Conservation (phyloP, 129 eudicot genomes). For the Saposhnikovia divaricata region DNA sequence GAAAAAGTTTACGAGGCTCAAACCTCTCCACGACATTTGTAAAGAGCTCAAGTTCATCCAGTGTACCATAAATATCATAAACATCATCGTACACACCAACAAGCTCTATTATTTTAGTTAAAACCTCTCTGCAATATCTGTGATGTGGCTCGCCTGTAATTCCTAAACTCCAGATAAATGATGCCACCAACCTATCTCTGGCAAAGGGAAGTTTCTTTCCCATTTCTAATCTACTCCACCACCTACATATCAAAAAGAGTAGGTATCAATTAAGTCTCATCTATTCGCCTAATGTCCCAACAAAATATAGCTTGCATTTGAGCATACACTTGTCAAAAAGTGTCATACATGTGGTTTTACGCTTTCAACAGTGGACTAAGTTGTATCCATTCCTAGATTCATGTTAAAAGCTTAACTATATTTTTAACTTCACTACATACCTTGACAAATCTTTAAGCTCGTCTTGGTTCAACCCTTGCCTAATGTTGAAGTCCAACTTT, state of each 20-base stretch:
- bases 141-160: neutral
- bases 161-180: neutral
- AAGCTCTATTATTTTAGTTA: neutral
- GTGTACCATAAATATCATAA: neutral
- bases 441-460: neutral
- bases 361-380: no score
- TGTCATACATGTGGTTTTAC: no score
- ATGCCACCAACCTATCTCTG: neutral
- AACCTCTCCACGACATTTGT: neutral
- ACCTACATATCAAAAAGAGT: neutral
- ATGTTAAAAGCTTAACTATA: no score
- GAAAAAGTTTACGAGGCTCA: neutral
- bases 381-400: no score
- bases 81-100: neutral
- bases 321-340: no score
- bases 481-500: constrained; percentile 1
- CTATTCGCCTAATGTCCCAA: no score
- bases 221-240: neutral
- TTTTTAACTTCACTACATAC: neutral
- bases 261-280: no score
- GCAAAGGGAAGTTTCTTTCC: neutral
- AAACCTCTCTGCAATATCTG: neutral
- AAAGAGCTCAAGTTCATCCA: constrained; percentile 1
- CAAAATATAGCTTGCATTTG: no score
- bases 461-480: neutral